Conservation (phyloP, 1,284 basidiomycete species). For the Cryptococcus sp. region DNA sequence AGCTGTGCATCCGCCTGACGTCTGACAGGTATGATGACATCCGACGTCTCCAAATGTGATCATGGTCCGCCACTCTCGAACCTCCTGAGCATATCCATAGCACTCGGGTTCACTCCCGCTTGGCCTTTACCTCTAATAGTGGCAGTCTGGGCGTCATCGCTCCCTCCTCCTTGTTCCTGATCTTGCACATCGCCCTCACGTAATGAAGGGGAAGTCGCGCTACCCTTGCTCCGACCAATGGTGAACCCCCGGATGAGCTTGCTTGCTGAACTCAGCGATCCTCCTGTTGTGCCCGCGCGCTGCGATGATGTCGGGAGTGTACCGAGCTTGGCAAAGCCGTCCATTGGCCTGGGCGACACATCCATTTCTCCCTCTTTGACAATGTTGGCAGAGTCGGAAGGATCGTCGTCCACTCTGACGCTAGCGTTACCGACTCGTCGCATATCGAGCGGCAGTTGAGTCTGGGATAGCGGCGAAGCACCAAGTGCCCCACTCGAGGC, state of each 20-base stretch:
- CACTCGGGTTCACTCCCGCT: slow-evolving; percentile 10
- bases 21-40: background rate
- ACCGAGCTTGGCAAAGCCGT: background rate
- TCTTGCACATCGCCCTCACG: background rate
- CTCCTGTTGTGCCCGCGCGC: background rate
- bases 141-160: too few relatives aligned
- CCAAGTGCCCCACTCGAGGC: too few relatives aligned
- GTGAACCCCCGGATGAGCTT: slow-evolving; percentile 15
- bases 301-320: background rate
- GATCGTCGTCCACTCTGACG: too few relatives aligned
- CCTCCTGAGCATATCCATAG: slow-evolving; percentile 33
- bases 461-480: too few relatives aligned
- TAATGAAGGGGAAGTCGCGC: background rate
- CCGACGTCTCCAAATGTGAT: too few relatives aligned
- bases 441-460: too few relatives aligned
- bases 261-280: slow-evolving; percentile 6
- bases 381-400: too few relatives aligned
- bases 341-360: background rate
- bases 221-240: slow-evolving; percentile 8
- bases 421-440: too few relatives aligned
- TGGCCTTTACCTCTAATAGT: background rate
- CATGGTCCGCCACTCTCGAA: slow-evolving; percentile 22
- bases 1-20: background rate
- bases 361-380: too few relatives aligned
- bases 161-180: too few relatives aligned